Conservation (phyloP, 768 basidiomycete species). For the Amanita pallidorosea region DNA sequence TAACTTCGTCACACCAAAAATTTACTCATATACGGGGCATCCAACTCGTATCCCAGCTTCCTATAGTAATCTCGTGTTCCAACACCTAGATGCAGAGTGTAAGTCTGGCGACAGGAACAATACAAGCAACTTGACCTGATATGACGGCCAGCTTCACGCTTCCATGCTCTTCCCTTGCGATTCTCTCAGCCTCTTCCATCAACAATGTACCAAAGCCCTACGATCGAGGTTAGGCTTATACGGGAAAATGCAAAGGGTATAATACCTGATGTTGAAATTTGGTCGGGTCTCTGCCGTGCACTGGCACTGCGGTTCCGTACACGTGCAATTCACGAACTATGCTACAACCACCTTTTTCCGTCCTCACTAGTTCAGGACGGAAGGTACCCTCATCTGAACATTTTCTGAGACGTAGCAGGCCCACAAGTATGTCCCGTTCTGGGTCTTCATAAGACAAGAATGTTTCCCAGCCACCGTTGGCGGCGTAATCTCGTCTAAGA, state of each 20-base stretch:
- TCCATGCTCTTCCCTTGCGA: conserved; percentile 94
- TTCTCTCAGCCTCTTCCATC: conserved; percentile 99
- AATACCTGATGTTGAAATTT: conserved; percentile 92
- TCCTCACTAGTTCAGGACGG: conserved; percentile 77
- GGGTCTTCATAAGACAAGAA: conserved; percentile 99
- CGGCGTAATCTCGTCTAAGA: conserved; percentile 88
- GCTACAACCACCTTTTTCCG: conserved; percentile 71
- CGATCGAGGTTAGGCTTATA: conserved; percentile 6
- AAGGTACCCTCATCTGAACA: conserved; percentile 98
- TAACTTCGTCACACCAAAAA: conserved; percentile 31
- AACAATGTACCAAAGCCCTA: conserved; percentile 93
- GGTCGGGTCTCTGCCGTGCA: conserved; percentile 94
- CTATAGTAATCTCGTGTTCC: conserved; percentile 97
- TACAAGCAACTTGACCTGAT: conserved; percentile 50
- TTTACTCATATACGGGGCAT: conserved; percentile 99
- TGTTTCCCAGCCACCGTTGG: conserved; percentile 99
- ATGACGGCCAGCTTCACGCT: conserved; percentile 96
- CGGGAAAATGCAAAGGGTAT: neutral
- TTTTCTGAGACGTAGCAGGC: conserved; percentile 82
- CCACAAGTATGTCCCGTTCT: conserved; percentile 91
- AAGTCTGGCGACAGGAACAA: conserved; percentile 3
- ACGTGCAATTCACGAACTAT: conserved; percentile 96
- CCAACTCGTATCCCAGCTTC: conserved; percentile 85
- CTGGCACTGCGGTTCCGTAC: conserved; percentile 95
- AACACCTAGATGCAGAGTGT: conserved; percentile 44